Base-by-base conservation (phyloP, 2,329 filamentous ascomycete species). In the Chrysoporthe austroafricana region DNA sequence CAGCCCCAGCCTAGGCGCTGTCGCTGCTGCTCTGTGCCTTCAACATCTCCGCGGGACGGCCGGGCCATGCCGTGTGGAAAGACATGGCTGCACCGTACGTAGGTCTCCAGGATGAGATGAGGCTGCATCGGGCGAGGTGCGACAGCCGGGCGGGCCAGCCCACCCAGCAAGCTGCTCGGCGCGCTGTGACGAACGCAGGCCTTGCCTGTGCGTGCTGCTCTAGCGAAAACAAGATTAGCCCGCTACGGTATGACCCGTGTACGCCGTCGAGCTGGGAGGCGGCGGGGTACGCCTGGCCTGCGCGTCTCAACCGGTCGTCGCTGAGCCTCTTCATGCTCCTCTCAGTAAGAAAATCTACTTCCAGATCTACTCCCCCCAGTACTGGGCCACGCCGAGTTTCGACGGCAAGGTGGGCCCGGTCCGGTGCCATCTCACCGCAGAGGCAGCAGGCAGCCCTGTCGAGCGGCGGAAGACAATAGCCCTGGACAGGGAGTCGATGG, bases 41-140 rank as follows among this genome's bases (percentile, higher is more conserved):
- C 2, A 26, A 26, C 26, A 26, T 26, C 26, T 26, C 26, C 26
- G 26, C 26, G 57, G 61, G 66, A 62, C 62, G 62, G 46, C 58
- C 66, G 66, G 66, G 57, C 62, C 52, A 65, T 65, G 62, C 66
- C 62, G 66, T 34, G 11, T 43, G 44, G 36, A 18, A 39, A 36
- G 54, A 63, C 34, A 32, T 21, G 21, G 46, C 34, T 63, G 14
- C n/a, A 14, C 44, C n/a, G 48, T 14, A 52, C 34, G 50, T 8
- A 7, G 6, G n/a, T 42, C 34, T 44, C 21, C 11, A 13, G 60
- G 50, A 42, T 39, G 18, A 43, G 26, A 63, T 13, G 2, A 32
- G 36, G 16, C 46, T 62, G 60, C 44, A 54, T 32, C 11, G 32
- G 3, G 32, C 50, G 26, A 54, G 32, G 50, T 16, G 50, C 50